Evolutionary conservation across 495 filamentous ascomycete species (phyloP).

Genomic region (Xylaria intraflava): DNA sequence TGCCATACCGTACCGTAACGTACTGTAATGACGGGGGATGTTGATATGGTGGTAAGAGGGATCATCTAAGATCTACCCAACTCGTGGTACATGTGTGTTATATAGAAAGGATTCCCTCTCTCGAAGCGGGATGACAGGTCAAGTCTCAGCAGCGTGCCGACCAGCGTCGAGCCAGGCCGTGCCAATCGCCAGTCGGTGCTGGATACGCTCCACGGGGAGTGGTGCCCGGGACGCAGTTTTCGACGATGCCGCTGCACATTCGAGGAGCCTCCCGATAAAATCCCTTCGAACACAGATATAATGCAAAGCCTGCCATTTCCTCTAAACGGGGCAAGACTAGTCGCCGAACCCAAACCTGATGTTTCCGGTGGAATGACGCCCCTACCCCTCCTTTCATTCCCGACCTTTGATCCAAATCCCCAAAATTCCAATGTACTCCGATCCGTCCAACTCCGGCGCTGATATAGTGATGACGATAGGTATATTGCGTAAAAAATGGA

Average conservation of each 20-base stretch:
- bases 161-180: neutral
- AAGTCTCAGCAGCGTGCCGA: neutral
- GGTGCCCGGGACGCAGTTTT: neutral
- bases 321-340: neutral
- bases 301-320: slow-evolving; percentile 4
- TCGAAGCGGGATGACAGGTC: neutral
- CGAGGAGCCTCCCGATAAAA: neutral
- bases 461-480: slow-evolving; percentile 24
- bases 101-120: slow-evolving; percentile 6
- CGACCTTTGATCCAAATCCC: slow-evolving; percentile 10
- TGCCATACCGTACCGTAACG: no score
- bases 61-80: slow-evolving; percentile 16
- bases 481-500: slow-evolving; percentile 14
- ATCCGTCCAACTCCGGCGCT: slow-evolving; percentile 30
- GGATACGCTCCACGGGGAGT: neutral
- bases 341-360: slow-evolving; percentile 5
- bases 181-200: neutral
- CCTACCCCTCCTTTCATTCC: no score
- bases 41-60: neutral
- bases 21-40: neutral
- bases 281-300: neutral
- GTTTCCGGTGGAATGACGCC: slow-evolving; percentile 10
- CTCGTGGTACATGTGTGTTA: slow-evolving; percentile 16
- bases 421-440: slow-evolving; percentile 21
- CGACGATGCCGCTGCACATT: neutral